phyloP scores from a whole-genome alignment of 805 yeast genomes.

The Yarrowia keelungensis region DNA sequence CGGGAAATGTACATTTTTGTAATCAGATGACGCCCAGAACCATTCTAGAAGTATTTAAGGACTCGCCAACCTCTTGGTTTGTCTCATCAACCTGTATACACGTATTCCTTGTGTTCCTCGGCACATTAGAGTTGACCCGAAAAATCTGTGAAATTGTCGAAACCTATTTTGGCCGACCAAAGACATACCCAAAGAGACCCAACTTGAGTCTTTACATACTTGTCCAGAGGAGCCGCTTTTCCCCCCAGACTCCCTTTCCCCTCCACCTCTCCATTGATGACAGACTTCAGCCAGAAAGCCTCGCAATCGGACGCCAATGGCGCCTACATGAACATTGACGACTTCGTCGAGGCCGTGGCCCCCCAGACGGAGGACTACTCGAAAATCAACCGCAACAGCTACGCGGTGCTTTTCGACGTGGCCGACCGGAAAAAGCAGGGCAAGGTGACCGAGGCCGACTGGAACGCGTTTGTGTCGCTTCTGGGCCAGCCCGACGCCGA shows the following conservation, averaged over 20 bases:
- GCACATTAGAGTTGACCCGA: constrained; percentile 37
- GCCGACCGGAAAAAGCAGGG: constrained; percentile 80
- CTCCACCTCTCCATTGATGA: constrained; percentile 8
- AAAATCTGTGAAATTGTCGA: constrained; percentile 39
- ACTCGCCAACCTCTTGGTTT: too few species aligned
- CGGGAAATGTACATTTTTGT: neutral
- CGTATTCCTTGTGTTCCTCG: neutral
- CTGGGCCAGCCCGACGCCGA: constrained; percentile 64
- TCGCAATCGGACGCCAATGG: constrained; percentile 37
- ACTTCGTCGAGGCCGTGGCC: constrained; percentile 56
- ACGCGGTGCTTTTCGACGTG: constrained; percentile 76
- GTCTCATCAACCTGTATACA: too few species aligned
- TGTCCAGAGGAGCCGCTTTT: neutral
- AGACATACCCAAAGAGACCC: neutral
- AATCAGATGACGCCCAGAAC: neutral
- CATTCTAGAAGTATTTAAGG: too few species aligned
- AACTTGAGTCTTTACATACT: neutral
- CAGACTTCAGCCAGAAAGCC: constrained; percentile 30
- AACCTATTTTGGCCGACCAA: constrained; percentile 23
- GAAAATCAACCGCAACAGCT: constrained; percentile 62
- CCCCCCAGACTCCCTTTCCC: neutral
- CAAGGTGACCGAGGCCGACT: constrained; percentile 69
- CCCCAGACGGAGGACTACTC: constrained; percentile 57
- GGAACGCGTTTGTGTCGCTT: constrained; percentile 70
- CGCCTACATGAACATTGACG: constrained; percentile 49